These are phyloP conservation scores for Fraxinus ornus DNA, from an alignment of 305 asterid species.

Conservation along the genomic window DNA sequence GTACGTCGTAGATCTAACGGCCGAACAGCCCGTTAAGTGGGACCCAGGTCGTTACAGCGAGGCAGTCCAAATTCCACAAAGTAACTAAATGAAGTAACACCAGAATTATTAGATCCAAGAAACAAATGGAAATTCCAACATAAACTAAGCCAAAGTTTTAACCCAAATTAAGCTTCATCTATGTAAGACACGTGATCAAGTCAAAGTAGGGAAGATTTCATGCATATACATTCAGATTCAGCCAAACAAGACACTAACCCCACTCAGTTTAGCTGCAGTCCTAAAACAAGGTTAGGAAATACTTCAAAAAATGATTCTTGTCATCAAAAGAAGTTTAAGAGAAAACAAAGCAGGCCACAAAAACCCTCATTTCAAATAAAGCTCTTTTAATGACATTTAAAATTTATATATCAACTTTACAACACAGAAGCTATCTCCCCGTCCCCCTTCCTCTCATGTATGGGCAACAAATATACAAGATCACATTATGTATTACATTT, in stretches of 20 bases:
- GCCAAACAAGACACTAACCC: neutral
- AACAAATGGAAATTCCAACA: slow-evolving; percentile 1
- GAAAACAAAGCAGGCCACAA: neutral
- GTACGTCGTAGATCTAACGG: too few species aligned
- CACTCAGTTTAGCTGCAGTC: neutral
- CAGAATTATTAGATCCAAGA: neutral
- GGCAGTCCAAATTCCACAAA: neutral
- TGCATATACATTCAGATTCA: neutral
- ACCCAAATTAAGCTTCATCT: neutral
- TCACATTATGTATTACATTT: neutral
- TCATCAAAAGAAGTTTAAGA: neutral
- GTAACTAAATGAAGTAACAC: neutral
- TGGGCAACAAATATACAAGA: neutral
- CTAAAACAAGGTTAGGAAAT: neutral
- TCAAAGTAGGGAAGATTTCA: neutral
- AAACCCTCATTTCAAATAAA: neutral
- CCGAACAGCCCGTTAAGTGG: too few species aligned
- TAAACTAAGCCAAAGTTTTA: neutral
- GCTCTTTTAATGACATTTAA: neutral
- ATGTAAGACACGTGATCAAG: neutral
- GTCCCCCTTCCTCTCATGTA: neutral
- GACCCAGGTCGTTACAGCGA: too few species aligned
- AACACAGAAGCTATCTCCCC: neutral
- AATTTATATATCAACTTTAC: neutral
- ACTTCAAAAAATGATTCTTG: neutral